Base-by-base conservation (phyloP, 2,329 filamentous ascomycete species). In the Paracoccidioides brasiliensis region DNA sequence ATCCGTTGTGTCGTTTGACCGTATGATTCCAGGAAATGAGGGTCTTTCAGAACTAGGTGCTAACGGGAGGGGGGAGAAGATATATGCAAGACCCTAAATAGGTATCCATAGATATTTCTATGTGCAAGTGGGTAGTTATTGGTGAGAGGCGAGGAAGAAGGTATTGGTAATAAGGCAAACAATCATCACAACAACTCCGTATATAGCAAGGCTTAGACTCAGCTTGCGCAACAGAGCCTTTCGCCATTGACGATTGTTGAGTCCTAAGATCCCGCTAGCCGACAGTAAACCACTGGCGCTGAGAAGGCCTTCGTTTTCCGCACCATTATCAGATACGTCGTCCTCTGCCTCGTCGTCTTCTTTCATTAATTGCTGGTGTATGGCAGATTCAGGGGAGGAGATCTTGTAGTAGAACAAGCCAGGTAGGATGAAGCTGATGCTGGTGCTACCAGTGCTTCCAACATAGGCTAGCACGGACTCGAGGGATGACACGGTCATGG, bases 381-480 rank as follows among this genome's bases (percentile, higher is more conserved):
- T 83, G 33, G 84, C 80, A 46, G 88, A 91, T 55, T 95, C 86
- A 0, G 93, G 93, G 30, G 88, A 83, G 10, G 89, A 94, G 58
- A 98, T 97, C 72, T 97, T 97, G 74, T 97, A 98, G 72, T 97
- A 98, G 70, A 98, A 98, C 3, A 98, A 73, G 0, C 93, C 93
- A 0, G 93, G 93, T 0, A 98, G 78, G 61, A 98, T 97, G 69
- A 98, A 98, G 59, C 88, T 95, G 64, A 98, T 98, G 58, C 88
- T 89, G 0, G 93, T 98, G 53, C 86, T 91, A 54, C 93, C 93
- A 0, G 93, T 98, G 63, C 86, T 90, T 41, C 93, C 93, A 9
- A 98, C 93, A 63, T 96, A 98, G 0, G 93, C 91, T 0, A 98
- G 79, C 0, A 98, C 90, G 49, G 88, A 85, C 67, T 95, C 90